Percentiles rank a stretch among this genome's conserved stretches.
Evolutionary conservation across 2,329 filamentous ascomycete species (phyloP).

Genomic region (Alternaria triticina): DNA sequence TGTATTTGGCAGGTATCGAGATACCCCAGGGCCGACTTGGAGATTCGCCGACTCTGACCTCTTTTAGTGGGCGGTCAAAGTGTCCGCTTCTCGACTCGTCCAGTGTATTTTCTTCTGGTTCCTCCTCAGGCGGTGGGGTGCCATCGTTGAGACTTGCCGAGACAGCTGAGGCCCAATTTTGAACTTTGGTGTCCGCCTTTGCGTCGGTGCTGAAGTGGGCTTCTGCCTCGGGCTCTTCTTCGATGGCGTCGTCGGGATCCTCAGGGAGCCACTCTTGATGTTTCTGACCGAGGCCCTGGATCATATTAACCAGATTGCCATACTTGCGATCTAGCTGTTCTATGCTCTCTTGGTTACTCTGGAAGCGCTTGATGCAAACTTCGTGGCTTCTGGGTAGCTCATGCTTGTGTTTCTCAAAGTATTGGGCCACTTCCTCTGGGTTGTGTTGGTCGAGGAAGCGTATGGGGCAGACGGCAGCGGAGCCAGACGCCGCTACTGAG

Average conservation of each 20-base stretch:
- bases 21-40: slow-evolving; percentile 95
- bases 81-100: slow-evolving; percentile 71
- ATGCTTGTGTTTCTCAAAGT: slow-evolving; percentile 95
- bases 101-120: slow-evolving; percentile 44
- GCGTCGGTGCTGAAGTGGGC: slow-evolving; percentile 50
- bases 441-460: slow-evolving; percentile 91
- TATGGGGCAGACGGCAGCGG: slow-evolving; percentile 80
- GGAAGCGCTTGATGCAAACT: slow-evolving; percentile 87
- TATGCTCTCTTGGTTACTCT: slow-evolving; percentile 84
- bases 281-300: slow-evolving; percentile 83
- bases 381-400: slow-evolving; percentile 93
- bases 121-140: slow-evolving; percentile 46
- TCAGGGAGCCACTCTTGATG: slow-evolving; percentile 85
- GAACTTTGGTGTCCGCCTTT: slow-evolving; percentile 72
- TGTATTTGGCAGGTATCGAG: slow-evolving; percentile 69
- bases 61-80: slow-evolving; percentile 85
- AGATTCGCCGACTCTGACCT: slow-evolving; percentile 91
- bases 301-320: slow-evolving; percentile 90
- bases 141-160: slow-evolving; percentile 60
- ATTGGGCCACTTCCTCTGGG: slow-evolving; percentile 89
- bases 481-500: slow-evolving; percentile 44
- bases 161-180: slow-evolving; percentile 84
- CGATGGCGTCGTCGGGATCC: slow-evolving; percentile 54
- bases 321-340: slow-evolving; percentile 93
- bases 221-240: slow-evolving; percentile 55